Conservation (phyloP, 495 filamentous ascomycete genomes). For the Trichoderma parareesei region DNA sequence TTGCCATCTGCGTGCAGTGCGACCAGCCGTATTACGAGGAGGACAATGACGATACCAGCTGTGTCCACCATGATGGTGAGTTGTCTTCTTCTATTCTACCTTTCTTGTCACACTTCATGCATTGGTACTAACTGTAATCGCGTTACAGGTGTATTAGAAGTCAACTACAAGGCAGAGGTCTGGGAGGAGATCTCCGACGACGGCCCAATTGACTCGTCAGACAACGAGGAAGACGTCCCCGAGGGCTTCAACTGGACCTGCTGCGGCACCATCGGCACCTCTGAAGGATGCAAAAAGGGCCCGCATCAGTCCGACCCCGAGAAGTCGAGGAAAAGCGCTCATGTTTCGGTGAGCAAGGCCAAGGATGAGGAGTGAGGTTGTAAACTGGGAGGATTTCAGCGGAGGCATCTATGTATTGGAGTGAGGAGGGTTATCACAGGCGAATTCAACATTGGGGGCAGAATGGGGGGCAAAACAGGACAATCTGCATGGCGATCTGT, state of each 20-base stretch:
- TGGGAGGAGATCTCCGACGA: neutral
- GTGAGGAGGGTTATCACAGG: too few relatives aligned
- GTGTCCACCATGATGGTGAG: neutral
- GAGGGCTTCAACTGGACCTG: neutral
- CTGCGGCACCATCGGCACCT: neutral
- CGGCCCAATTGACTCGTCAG: neutral
- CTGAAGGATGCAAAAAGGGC: neutral
- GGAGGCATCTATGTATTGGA: too few relatives aligned
- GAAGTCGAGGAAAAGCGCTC: neutral
- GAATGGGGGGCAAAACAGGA: too few relatives aligned
- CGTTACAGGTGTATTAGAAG: neutral
- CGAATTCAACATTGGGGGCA: too few relatives aligned
- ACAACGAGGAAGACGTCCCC: neutral
- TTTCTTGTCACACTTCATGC: neutral
- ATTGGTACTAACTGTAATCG: neutral
- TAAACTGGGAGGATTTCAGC: neutral
- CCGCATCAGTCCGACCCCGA: neutral
- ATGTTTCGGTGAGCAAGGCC: neutral
- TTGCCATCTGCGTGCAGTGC: conserved; percentile 1
- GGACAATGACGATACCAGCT: neutral
- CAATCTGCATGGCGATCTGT: too few relatives aligned
- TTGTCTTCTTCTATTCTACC: neutral
- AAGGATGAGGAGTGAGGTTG: neutral
- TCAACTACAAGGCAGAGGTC: neutral
- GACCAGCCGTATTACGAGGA: neutral